These are phyloP conservation scores for Hypomontagnella monticulosa DNA, from an alignment of 495 filamentous ascomycete species.

Conservation along the genomic window DNA sequence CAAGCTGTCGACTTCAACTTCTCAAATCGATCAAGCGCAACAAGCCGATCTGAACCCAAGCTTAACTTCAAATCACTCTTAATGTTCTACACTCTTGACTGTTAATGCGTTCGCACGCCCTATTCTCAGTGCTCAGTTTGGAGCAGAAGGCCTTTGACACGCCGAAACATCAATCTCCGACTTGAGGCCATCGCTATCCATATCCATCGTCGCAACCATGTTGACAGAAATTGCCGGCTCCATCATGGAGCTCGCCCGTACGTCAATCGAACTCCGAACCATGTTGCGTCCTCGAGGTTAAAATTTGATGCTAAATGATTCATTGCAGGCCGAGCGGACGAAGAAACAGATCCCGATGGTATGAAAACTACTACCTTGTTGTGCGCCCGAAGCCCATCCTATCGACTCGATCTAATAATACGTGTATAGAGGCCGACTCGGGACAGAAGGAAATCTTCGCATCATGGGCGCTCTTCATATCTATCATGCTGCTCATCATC, in stretches of 20 bases:
- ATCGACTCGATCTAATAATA: slow-evolving; percentile 38
- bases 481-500: slow-evolving; percentile 89
- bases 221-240: slow-evolving; percentile 51
- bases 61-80: slow-evolving; percentile 1
- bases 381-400: slow-evolving; percentile 8
- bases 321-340: slow-evolving; percentile 55
- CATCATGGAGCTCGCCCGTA: slow-evolving; percentile 55
- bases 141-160: slow-evolving; percentile 31
- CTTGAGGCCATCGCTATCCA: slow-evolving; percentile 22
- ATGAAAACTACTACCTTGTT: slow-evolving; percentile 34
- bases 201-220: slow-evolving; percentile 37
- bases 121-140: slow-evolving; percentile 33
- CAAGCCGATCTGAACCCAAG: slow-evolving; percentile 3
- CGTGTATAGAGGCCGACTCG: slow-evolving; percentile 54
- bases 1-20: slow-evolving; percentile 43
- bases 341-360: slow-evolving; percentile 64
- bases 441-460: slow-evolving; percentile 87
- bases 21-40: slow-evolving; percentile 29
- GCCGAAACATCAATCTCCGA: slow-evolving; percentile 28
- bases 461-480: slow-evolving; percentile 96
- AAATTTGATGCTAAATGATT: slow-evolving; percentile 33
- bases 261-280: slow-evolving; percentile 19
- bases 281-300: not conserved
- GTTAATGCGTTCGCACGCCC: slow-evolving; percentile 42
- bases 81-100: not conserved